A percentile compares a stretch with the other conserved stretches of the same genome.
These are phyloP conservation scores for Paecilomyces sp. DNA, from an alignment of 2,329 filamentous ascomycete species.

Conservation along the genomic window DNA sequence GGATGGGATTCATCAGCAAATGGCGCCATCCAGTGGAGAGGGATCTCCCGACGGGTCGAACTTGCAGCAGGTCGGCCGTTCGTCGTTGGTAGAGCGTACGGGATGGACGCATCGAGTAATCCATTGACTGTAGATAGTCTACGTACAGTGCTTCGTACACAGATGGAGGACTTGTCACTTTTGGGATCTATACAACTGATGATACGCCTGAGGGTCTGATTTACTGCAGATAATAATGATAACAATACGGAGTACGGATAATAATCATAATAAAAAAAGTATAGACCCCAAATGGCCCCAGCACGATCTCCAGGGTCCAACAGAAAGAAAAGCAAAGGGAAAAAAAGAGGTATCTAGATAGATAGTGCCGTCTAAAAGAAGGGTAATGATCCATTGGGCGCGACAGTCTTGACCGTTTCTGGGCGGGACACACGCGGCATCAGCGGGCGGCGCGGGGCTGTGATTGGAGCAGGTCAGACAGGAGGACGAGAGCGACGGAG, in stretches of 20 bases:
- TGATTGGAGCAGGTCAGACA: constrained; percentile 24
- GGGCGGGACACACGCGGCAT: constrained; percentile 25
- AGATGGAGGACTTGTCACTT: no score
- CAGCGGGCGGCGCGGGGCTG: constrained; percentile 18
- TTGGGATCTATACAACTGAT: no score
- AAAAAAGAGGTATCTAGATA: no score
- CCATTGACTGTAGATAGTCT: no score
- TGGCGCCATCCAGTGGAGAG: neutral
- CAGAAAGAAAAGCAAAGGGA: no score
- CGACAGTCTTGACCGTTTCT: neutral
- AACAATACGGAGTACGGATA: no score
- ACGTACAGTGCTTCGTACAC: no score
- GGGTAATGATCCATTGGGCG: neutral
- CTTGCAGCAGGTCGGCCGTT: neutral
- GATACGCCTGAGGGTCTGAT: no score
- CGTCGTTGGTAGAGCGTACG: neutral
- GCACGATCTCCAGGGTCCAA: neutral
- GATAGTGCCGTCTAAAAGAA: neutral
- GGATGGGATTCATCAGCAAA: neutral
- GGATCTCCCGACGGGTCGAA: neutral
- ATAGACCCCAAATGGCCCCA: neutral
- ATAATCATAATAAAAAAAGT: no score
- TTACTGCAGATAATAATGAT: no score
- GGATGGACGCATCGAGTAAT: neutral
- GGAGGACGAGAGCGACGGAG: constrained; percentile 7